Evolutionary conservation across 768 basidiomycete species (phyloP).

Genomic region (Lentinula boryana): DNA sequence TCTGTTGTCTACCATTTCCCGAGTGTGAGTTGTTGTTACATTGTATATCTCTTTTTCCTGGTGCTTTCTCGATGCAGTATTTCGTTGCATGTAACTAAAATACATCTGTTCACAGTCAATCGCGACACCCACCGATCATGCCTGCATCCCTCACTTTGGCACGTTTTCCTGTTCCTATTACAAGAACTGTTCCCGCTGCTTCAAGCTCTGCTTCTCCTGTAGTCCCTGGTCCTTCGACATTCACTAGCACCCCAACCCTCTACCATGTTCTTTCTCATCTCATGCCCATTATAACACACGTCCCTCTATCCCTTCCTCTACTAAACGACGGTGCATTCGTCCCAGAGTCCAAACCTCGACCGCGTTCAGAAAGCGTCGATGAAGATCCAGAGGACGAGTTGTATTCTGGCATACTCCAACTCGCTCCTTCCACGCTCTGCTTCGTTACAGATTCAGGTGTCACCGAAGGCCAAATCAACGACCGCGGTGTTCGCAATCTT

Average conservation of each 20-base stretch:
- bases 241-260: conserved; percentile 36
- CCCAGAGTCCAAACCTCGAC: conserved; percentile 51
- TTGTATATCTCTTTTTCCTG: not conserved
- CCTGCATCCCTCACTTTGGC: conserved; percentile 34
- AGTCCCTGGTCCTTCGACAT: conserved; percentile 3
- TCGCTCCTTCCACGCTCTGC: conserved; percentile 54
- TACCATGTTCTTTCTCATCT: conserved; percentile 49
- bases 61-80: conserved; percentile 2
- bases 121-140: conserved; percentile 58
- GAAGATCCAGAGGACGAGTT: conserved; percentile 48
- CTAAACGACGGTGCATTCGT: conserved; percentile 54
- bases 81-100: not conserved
- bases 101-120: conserved; percentile 46
- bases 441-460: conserved; percentile 64
- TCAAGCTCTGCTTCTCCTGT: not conserved
- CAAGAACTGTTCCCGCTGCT: not conserved
- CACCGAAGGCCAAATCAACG: conserved; percentile 59
- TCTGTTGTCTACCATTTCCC: conserved; percentile 50
- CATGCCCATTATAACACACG: conserved; percentile 46
- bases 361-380: not conserved
- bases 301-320: conserved; percentile 57
- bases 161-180: conserved; percentile 18
- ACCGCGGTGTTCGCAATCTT: conserved; percentile 60
- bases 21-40: conserved; percentile 44
- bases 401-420: conserved; percentile 68